Percentiles rank a stretch among this genome's conserved stretches.
Conservation (phyloP, 495 filamentous ascomycete species). For the Elaphomyces granulatus region DNA sequence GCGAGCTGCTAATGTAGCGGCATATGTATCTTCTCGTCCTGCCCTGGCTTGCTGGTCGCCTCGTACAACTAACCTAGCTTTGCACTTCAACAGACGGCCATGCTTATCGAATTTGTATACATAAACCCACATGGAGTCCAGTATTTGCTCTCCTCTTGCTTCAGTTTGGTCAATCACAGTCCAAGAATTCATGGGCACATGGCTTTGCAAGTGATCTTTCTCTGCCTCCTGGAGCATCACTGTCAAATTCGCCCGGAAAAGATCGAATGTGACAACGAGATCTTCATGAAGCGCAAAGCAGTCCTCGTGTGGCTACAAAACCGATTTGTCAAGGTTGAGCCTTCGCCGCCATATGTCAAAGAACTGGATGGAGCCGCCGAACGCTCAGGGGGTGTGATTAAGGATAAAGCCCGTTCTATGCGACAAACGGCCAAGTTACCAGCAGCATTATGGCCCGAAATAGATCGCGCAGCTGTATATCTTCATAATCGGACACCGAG, state of each 20-base stretch:
- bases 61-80: no score
- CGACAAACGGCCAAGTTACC: not conserved
- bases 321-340: not conserved
- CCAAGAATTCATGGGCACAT: no score
- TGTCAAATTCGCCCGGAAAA: not conserved
- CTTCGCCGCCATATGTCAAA: not conserved
- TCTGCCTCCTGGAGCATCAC: not conserved
- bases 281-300: not conserved
- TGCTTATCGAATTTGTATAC: no score
- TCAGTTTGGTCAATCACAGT: no score
- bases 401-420: not conserved
- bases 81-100: no score
- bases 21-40: no score
- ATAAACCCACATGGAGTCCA: no score
- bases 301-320: no score
- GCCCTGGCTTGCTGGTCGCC: no score
- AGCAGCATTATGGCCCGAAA: not conserved
- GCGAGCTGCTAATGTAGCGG: no score
- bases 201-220: no score
- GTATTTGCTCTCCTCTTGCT: no score
- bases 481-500: constrained; percentile 1
- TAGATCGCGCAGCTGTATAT: not conserved
- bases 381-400: constrained; percentile 3
- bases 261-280: constrained; percentile 2
- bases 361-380: not conserved